Evolutionary conservation across 106 monocot genomes (phyloP), one percentile per base, ranked within the genome.

Genomic region (Allium fistulosum): DNA sequence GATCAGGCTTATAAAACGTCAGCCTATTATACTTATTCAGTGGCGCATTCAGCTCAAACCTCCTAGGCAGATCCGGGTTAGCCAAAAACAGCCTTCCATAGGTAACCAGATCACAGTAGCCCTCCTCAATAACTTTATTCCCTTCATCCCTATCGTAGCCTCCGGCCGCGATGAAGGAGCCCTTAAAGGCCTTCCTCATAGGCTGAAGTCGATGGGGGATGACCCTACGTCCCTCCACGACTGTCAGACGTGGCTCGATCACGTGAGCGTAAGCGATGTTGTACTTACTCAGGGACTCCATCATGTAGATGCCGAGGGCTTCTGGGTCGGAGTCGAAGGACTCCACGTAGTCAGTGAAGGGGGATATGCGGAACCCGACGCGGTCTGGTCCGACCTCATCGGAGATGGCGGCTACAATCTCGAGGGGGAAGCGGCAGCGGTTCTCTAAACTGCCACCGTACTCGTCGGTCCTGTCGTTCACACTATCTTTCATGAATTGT

Each of bases 31-130:
- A 80, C 51, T 79, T 68, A 47, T 82, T 87, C 12, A 87, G 27
- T 3, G 73, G 77, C 17, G 82, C 86, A 69, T 82, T 66, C 14
- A 82, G 52, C 17, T 65, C 74, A 65, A 82, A 85, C 51, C 86
- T 74, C 69, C 65, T 82, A 0, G 86, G 86, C 49, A 87, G 51
- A 58, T 87, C 86, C 53, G 86, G 86, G 64, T 82, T 87, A 46
- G 82, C 79, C 57, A 87, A 70, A 62, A 87, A 87, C 14, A 80
- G 9, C 48, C 76, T 73, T 0, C 86, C 86, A 77, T 27, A 86
- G 7, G 74, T 76, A 7, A 87, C 80, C 50, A 87, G 14, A 37
- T 79, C 74, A 26, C 74, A 53, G 57, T 73, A 73, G 12, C 73
- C 79, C 7, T 79, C 73, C 9, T 26, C 61, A 8, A 79, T 45